Conservation (phyloP, 1,284 basidiomycete genomes). For the Sporisorium graminicola region DNA sequence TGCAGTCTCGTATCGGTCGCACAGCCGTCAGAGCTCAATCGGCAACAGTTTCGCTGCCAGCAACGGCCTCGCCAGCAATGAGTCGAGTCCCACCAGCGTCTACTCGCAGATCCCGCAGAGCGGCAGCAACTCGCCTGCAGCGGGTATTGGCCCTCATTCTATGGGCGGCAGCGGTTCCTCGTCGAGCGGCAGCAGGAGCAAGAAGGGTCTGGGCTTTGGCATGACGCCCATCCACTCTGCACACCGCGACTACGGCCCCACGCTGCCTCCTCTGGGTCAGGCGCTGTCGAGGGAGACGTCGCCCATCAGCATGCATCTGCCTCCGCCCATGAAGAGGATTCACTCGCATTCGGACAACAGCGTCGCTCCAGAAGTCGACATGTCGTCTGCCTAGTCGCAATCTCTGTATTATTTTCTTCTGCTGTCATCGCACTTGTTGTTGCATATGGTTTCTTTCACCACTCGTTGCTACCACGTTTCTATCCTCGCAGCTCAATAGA, state of each 20-base stretch:
- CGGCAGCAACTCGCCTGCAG: conserved; percentile 42
- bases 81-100: conserved; percentile 46
- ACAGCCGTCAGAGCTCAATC: conserved; percentile 54
- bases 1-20: conserved; percentile 36
- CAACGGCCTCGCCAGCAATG: conserved; percentile 39
- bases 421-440: not conserved
- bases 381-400: conserved; percentile 29
- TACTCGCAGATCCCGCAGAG: conserved; percentile 44
- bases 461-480: not conserved
- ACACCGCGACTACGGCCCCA: conserved; percentile 32
- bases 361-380: conserved; percentile 39
- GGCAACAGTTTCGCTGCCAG: conserved; percentile 37
- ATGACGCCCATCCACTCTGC: conserved; percentile 53
- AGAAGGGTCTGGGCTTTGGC: conserved; percentile 37
- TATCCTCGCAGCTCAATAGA: not conserved
- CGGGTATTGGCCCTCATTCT: conserved; percentile 23
- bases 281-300: conserved; percentile 41
- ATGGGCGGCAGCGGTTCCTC: not conserved
- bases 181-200: conserved; percentile 16
- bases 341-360: conserved; percentile 23
- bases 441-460: not conserved
- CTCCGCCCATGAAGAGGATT: conserved; percentile 46
- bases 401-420: not conserved
- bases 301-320: conserved; percentile 48
- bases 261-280: conserved; percentile 45